Evolutionary conservation across 73 alveolate genomes (phyloP).

Genomic region (Loxodes magnus): DNA sequence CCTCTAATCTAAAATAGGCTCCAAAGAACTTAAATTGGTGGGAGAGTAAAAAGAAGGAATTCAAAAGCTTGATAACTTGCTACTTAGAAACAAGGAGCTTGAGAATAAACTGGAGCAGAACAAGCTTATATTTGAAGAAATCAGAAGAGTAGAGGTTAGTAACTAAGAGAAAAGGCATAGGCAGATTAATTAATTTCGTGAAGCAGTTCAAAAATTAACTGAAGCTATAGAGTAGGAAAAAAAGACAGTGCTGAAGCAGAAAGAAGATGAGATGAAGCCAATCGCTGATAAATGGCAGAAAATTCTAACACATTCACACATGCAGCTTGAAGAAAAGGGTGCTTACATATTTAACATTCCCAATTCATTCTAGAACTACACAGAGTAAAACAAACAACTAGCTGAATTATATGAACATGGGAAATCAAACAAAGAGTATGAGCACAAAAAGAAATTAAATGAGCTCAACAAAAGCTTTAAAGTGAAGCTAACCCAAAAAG

Average conservation of each 20-base stretch:
- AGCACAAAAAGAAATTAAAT: conserved; percentile 8
- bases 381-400: neutral
- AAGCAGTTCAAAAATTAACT: no score
- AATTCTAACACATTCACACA: conserved; percentile 21
- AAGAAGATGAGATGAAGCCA: conserved; percentile 12
- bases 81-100: conserved; percentile 2
- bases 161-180: conserved; percentile 12
- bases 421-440: conserved; percentile 15
- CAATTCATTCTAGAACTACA: conserved; percentile 4
- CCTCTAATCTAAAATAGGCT: neutral
- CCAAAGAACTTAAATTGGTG: neutral
- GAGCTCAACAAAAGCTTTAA: conserved; percentile 14
- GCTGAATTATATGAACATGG: conserved; percentile 23
- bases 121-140: conserved; percentile 6
- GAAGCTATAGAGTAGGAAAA: no score
- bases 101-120: conserved; percentile 11
- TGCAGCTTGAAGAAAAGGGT: conserved; percentile 16
- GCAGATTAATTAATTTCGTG: conserved; percentile 1
- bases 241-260: conserved; percentile 1
- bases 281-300: conserved; percentile 16
- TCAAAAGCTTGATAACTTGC: neutral
- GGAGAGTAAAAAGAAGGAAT: neutral
- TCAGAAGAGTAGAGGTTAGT: neutral
- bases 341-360: conserved; percentile 11
- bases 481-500: neutral